Evolutionary conservation across 768 basidiomycete species (phyloP).

Genomic region (Rhodotorula paludigena): DNA sequence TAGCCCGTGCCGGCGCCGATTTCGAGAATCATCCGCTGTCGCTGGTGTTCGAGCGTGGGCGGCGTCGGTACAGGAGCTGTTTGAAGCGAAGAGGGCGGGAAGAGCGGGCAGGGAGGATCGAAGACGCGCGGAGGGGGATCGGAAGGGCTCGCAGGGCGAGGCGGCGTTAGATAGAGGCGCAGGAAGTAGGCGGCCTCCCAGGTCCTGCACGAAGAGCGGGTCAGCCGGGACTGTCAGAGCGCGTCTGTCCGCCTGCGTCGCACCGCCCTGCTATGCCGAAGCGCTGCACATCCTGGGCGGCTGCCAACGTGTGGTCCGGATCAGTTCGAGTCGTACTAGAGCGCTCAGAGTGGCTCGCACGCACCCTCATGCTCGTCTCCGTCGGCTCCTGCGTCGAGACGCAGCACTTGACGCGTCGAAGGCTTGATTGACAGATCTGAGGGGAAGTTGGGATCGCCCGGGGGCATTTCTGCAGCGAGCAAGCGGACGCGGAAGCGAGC

Average conservation of each 20-base stretch:
- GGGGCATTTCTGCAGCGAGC: no score
- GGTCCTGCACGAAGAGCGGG: slow-evolving; percentile 10
- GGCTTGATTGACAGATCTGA: slow-evolving; percentile 1
- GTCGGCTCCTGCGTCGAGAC: no score
- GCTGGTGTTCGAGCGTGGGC: slow-evolving; percentile 54
- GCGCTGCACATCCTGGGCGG: slow-evolving; percentile 22
- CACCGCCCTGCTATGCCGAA: slow-evolving; percentile 36
- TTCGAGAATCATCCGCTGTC: slow-evolving; percentile 55
- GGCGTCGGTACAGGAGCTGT: no score
- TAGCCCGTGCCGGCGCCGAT: slow-evolving; percentile 74
- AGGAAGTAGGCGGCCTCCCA: slow-evolving; percentile 70
- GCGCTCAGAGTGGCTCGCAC: no score
- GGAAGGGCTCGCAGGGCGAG: slow-evolving; percentile 49
- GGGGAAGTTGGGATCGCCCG: slow-evolving; percentile 28
- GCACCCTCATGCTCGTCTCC: not conserved
- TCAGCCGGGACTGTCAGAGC: no score
- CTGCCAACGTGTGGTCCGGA: no score
- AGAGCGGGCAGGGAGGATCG: slow-evolving; percentile 23
- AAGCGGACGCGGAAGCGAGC: no score
- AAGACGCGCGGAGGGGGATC: slow-evolving; percentile 53
- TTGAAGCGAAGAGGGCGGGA: slow-evolving; percentile 46
- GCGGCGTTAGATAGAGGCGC: slow-evolving; percentile 57
- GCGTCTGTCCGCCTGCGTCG: no score
- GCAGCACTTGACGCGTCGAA: not conserved
- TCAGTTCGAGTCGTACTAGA: no score